Base-by-base conservation (phyloP, 2,329 filamentous ascomycete genomes). In the Septoria petroselini region DNA sequence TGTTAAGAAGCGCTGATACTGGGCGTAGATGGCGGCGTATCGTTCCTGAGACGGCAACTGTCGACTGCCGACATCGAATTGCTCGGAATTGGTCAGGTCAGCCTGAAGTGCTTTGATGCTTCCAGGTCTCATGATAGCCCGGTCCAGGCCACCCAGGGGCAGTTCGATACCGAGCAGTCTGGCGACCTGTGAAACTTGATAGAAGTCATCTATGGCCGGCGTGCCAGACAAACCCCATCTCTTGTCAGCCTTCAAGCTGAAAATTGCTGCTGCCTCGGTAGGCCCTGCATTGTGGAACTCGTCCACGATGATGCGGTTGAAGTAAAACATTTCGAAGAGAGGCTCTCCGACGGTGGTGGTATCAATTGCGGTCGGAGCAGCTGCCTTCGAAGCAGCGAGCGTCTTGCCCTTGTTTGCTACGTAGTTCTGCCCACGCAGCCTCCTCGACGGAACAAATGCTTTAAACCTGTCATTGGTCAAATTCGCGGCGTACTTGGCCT, bases 141-240 rank as follows among this genome's bases (percentile, higher is more conserved):
- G 63, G 2, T 72, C 70, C 49, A 76, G 75, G 34, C 79, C 76
- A 40, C 81, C 74, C 15, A 76, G 64, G 2, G 79, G 81, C 0
- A 86, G 67, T 38, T 73, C 71, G 17, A 83, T 66, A 1, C 76
- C 74, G 1, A 86, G 62, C 12, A 84, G 74, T 1, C 68, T 68
- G 1, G 80, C 80, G 50, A 84, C 80, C 12, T 72, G 73, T 43
- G 82, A 79, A 7, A 85, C 70, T 54, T 83, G 79, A 1, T 75
- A 73, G 58, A 83, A 83, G 46, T 79, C 76, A 4, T 73, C 71
- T 2, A 84, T 60, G 0, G 74, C 71, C 1, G 83, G 82, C 1
- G 83, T 86, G 2, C 79, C 83, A 0, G 82, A 85, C 1, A 86
- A 67, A 5, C 82, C 70, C 82, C 82, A 85, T 46, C 74, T 75